Percentiles rank a stretch among this genome's conserved stretches.
Conservation (phyloP, 371 early-diverging fungal genomes). For the Mortierella sp. region DNA sequence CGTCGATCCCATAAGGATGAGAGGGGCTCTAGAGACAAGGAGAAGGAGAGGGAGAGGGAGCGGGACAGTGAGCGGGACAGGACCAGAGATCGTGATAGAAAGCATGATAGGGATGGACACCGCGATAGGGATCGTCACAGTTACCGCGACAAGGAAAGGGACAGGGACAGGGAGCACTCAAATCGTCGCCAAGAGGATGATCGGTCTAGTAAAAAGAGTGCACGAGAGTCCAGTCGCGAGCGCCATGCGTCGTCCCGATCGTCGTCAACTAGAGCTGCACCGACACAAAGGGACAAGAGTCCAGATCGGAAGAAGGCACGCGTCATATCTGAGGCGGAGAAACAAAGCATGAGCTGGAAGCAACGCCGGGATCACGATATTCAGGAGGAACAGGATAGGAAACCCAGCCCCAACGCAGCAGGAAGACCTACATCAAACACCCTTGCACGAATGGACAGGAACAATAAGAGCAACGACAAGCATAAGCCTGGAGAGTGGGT, state of each 20-base stretch:
- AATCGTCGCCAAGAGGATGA: slow-evolving; percentile 15
- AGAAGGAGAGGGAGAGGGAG: slow-evolving; percentile 10
- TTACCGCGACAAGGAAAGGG: slow-evolving; percentile 15
- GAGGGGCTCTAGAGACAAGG: not conserved
- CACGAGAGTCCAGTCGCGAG: slow-evolving; percentile 13
- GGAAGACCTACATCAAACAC: not conserved
- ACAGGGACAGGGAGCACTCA: slow-evolving; percentile 6
- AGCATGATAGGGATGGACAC: not conserved
- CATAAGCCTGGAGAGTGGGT: slow-evolving; percentile 48
- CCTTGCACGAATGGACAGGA: not conserved
- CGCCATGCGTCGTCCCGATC: slow-evolving; percentile 18
- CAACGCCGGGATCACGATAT: not conserved
- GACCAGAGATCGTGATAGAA: slow-evolving; percentile 19
- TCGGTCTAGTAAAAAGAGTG: slow-evolving; percentile 4
- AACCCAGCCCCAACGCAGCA: not conserved
- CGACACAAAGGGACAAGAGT: slow-evolving; percentile 16
- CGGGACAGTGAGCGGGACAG: slow-evolving; percentile 18
- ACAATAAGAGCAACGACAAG: not conserved
- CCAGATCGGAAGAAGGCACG: slow-evolving; percentile 41
- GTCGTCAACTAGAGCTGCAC: not conserved
- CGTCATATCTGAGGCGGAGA: not conserved
- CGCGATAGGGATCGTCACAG: slow-evolving; percentile 7
- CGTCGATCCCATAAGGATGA: not conserved
- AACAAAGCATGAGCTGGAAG: slow-evolving; percentile 14
- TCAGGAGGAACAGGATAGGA: not conserved